Evolutionary conservation across 2,329 filamentous ascomycete genomes (phyloP).

Genomic region (Diaporthe humulicola): DNA sequence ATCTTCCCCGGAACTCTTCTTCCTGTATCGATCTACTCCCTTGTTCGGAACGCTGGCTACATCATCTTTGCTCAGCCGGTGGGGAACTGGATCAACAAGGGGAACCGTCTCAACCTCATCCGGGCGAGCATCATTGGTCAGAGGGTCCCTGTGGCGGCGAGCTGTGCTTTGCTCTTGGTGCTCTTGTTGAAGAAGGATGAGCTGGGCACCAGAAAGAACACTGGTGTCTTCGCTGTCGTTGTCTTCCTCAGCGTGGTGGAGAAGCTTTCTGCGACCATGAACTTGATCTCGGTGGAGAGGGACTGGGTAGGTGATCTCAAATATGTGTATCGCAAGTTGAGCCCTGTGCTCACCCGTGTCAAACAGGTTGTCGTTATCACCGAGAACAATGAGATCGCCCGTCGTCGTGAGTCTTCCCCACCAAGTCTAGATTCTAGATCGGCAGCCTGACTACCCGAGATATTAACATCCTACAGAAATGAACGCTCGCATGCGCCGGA

Average conservation of each 20-base stretch:
- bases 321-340: rapidly evolving
- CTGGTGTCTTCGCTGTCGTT: constrained; percentile 51
- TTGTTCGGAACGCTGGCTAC: constrained; percentile 69
- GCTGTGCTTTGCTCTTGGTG: constrained; percentile 60
- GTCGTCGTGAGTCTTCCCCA: constrained; percentile 38
- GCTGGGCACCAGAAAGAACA: constrained; percentile 48
- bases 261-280: constrained; percentile 73
- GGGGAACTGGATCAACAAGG: constrained; percentile 70
- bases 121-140: constrained; percentile 63
- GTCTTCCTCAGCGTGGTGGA: constrained; percentile 75
- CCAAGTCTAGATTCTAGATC: no score
- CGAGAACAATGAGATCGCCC: constrained; percentile 50
- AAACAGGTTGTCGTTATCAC: constrained; percentile 62
- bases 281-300: constrained; percentile 76
- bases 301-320: constrained; percentile 69
- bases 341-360: constrained; percentile 41
- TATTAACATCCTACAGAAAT: constrained; percentile 48
- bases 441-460: no score
- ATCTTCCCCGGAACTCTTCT: constrained; percentile 72
- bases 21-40: constrained; percentile 77
- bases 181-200: constrained; percentile 44
- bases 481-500: constrained; percentile 69
- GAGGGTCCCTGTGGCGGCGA: constrained; percentile 59
- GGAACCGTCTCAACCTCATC: constrained; percentile 63
- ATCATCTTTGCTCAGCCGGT: constrained; percentile 70